These are phyloP conservation scores for Rhododendron mucronatum DNA, from an alignment of 148 eudicot genomes.

Conservation along the genomic window DNA sequence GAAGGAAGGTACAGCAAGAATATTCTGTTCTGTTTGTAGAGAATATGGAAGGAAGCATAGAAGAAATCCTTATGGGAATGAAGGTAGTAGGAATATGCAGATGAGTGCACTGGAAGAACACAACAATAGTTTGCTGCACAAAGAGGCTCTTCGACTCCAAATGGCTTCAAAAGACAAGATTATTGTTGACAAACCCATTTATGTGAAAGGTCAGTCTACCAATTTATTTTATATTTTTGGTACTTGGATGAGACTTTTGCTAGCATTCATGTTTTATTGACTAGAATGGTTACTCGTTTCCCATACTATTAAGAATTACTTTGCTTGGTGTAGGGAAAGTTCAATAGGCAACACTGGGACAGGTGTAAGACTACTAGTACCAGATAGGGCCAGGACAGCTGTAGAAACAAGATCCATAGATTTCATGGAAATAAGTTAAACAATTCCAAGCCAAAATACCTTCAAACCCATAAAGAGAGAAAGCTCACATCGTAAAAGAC, in stretches of 20 bases:
- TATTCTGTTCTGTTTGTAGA: conserved; percentile 91
- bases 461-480: not conserved
- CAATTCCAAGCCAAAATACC: not conserved
- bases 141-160: conserved; percentile 94
- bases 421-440: not conserved
- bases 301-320: not conserved
- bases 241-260: conserved; percentile 1
- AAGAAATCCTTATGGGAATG: conserved; percentile 96
- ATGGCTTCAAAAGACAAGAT: conserved; percentile 92
- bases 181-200: conserved; percentile 77
- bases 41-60: conserved; percentile 98
- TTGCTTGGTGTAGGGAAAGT: not conserved
- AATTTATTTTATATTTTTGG: conserved; percentile 10
- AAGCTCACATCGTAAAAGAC: not conserved
- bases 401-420: not conserved
- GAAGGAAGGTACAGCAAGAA: conserved; percentile 90
- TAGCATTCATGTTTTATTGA: not conserved
- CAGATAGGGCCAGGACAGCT: not conserved
- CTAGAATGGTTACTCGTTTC: not conserved
- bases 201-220: conserved; percentile 71
- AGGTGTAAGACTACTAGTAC: not conserved
- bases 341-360: not conserved
- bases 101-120: conserved; percentile 99
- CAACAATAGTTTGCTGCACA: conserved; percentile 91
- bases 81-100: conserved; percentile 99